phyloP scores from a whole-genome alignment of 2,329 filamentous ascomycete genomes.

The Xylaria hypoxylon region DNA sequence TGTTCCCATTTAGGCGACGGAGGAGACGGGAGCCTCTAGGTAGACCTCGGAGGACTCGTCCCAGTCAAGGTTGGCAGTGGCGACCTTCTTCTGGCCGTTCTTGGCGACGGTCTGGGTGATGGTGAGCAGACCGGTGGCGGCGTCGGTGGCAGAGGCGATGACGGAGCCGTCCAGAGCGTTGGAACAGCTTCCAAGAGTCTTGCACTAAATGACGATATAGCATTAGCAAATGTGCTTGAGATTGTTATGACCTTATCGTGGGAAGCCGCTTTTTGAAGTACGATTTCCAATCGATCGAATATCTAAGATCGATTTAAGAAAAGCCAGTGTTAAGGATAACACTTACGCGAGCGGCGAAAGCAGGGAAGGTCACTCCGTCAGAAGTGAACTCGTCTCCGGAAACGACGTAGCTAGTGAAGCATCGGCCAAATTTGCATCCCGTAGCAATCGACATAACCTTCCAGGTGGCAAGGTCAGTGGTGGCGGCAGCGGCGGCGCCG shows the following conservation, averaged over 20 bases:
- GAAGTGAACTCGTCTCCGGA: slow-evolving; percentile 21
- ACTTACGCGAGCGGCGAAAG: slow-evolving; percentile 33
- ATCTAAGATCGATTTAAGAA: too few relatives aligned
- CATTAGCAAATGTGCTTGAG: neutral
- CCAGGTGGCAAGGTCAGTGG: slow-evolving; percentile 13
- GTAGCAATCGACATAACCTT: slow-evolving; percentile 25
- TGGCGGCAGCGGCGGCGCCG: slow-evolving; percentile 21
- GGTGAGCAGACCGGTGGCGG: slow-evolving; percentile 12
- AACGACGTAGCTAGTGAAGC: slow-evolving; percentile 31
- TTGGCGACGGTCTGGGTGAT: slow-evolving; percentile 24
- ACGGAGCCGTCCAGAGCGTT: slow-evolving; percentile 19
- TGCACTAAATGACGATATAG: slow-evolving; percentile 15
- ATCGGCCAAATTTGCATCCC: slow-evolving; percentile 27
- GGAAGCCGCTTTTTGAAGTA: neutral
- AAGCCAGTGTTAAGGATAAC: neutral
- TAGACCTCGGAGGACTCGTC: slow-evolving; percentile 28
- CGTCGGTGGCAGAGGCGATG: slow-evolving; percentile 6
- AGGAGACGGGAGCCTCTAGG: slow-evolving; percentile 17
- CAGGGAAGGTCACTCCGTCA: slow-evolving; percentile 29
- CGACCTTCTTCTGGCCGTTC: slow-evolving; percentile 7
- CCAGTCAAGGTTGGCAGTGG: slow-evolving; percentile 19
- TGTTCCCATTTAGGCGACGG: slow-evolving; percentile 4
- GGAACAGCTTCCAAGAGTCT: slow-evolving; percentile 19
- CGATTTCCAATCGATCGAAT: too few relatives aligned
- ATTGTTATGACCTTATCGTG: too few relatives aligned